These are phyloP conservation scores for Hura crepitans DNA, from an alignment of 441 rosid genomes.

Conservation along the genomic window DNA sequence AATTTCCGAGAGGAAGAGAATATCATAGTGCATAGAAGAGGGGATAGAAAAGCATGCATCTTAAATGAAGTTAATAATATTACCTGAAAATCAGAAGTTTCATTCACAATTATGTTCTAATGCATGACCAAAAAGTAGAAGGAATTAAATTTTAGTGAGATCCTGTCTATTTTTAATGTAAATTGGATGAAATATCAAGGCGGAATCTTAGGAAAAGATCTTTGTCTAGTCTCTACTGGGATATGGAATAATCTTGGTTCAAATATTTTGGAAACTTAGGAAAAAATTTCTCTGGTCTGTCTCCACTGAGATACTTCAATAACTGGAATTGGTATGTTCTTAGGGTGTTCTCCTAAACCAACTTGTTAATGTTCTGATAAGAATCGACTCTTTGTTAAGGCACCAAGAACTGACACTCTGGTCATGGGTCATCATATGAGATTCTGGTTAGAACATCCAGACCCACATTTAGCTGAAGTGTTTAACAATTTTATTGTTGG, in stretches of 20 bases:
- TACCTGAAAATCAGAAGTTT: not conserved
- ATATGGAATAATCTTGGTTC: not conserved
- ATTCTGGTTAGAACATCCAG: not conserved
- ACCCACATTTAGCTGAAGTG: not conserved
- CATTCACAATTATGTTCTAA: not conserved
- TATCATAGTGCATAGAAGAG: not conserved
- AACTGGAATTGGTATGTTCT: not conserved
- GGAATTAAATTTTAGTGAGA: not conserved
- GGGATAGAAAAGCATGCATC: not conserved
- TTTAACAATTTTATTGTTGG: not conserved
- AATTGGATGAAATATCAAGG: not conserved
- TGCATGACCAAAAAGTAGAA: not conserved
- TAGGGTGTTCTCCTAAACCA: not conserved
- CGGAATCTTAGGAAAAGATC: not conserved
- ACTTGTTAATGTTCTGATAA: not conserved
- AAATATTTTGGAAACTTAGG: not conserved
- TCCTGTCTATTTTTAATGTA: not conserved
- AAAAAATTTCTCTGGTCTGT: not conserved
- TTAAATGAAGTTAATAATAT: not conserved
- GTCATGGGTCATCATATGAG: not conserved
- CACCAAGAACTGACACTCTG: not conserved
- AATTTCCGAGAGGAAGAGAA: not conserved
- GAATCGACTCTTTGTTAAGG: not conserved
- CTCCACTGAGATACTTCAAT: not conserved
- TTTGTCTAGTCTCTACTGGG: not conserved